Evolutionary conservation across 257 asterid species (phyloP), one percentile per base, ranked within the genome.

Genomic region (Plectranthus barbatus): DNA sequence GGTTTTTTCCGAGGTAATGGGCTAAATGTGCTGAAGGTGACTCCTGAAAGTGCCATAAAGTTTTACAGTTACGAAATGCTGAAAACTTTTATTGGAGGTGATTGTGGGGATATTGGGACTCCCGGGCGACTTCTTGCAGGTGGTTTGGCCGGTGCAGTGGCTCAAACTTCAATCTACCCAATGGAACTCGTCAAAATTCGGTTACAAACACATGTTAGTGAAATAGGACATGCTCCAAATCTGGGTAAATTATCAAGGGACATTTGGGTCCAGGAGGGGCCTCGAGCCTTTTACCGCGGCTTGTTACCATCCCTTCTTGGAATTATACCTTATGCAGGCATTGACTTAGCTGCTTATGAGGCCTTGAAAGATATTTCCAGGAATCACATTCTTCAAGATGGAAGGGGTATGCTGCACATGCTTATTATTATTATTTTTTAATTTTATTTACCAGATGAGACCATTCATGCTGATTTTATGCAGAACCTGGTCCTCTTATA

Each of bases 141-240:
- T 56, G 99, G 99, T 14, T 34, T 93, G 84, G 99, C 97, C n/a
- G 99, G 97, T 71, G 97, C 97, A 12, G 96, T 90, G 74, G 99
- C 99, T 13, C 99, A 93, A 79, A 79, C 99, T n/a, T 74, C 90
- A 42, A 87, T 94, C 46, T 94, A 94, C 66, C 99, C 99, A 0
- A 90, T 94, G 99, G 97, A 94, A 77, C 96, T 94, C 56, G 94
- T 94, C 18, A 90, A 94, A 75, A 94, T 97, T 20, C 83, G 99
- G 41, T 77, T 93, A 62, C 97, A 93, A 69, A 93, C 99, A 14
- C 73, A 59, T 77, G 54, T 69, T 53, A 78, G 89, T 78, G 97
- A 80, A 29, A 77, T 64, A 53, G 99, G 99, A 34, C 74, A 10
- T 61, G 81, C 75, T 70, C 99, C 99, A 10, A 82, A 46, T 71